Base-by-base conservation (phyloP, 805 yeast species). In the Hyphopichia homilentoma region DNA sequence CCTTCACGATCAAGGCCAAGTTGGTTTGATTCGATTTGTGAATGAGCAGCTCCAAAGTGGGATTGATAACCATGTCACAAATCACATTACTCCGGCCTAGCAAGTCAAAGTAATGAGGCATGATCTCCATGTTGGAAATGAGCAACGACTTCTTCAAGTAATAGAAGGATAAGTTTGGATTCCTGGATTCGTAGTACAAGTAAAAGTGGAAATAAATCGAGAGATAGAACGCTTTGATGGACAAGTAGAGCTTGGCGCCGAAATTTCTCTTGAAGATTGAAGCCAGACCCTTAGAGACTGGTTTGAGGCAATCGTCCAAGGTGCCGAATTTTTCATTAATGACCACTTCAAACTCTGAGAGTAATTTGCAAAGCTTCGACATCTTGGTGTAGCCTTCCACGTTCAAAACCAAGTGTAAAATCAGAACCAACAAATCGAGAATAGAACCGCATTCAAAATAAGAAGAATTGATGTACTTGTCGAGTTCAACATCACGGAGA, bases 161-260 rank as follows among this genome's bases (percentile, higher is more conserved):
- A 38, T 52, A 66, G 32, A 52, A 64, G 0, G 70, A 57, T 18
- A 68, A 57, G 9, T 50, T 46, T 7, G 38, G 27, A 41, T 68
- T 57, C n/a, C 50, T 52, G 11, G 40, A 29, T 21, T 56, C 61
- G 32, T 68, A 66, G 34, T 61, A 72, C 17, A 68, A 41, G 38
- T 62, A 61, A n/a, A 73, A 47, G 38, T 70, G 69, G 36, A 59
- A 66, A 30, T 61, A 62, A 4, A 70, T 40, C 3, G 73, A 52
- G 29, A 66, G 52, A 16, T 62, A 43, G 38, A 70, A 56, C 2
- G 68, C 51, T 20, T 47, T 43, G 7, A 58, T 33, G 14, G 54
- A 43, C 29, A 63, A 36, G 34, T 52, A 61, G 11, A 43, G 40
- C 38, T 61, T 64, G 21, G 53, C 42, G 19, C 35, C 46, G 13